Evolutionary conservation across 192 early-diverging fungal species (phyloP).

Genomic region (Coemansia sp.): DNA sequence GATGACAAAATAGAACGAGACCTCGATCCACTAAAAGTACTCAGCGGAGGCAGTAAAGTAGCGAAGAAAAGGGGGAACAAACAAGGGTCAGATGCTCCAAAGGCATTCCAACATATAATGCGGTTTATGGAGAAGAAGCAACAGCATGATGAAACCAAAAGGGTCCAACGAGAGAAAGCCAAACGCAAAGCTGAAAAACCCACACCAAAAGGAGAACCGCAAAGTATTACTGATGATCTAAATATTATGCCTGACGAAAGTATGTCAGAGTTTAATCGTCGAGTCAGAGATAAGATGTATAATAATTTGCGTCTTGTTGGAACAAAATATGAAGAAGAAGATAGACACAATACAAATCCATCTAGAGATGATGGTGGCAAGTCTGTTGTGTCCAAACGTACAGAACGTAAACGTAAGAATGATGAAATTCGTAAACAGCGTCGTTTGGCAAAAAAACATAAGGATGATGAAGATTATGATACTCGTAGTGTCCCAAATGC

Average conservation of each 20-base stretch:
- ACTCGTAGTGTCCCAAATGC: not conserved
- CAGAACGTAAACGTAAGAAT: constrained; percentile 30
- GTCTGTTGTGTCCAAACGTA: constrained; percentile 23
- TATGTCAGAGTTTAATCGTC: constrained; percentile 34
- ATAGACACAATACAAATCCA: constrained; percentile 10
- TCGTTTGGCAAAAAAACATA: constrained; percentile 28
- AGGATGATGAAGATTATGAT: constrained; percentile 8
- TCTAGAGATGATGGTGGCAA: constrained; percentile 30
- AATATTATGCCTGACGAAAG: constrained; percentile 42
- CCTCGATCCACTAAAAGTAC: constrained; percentile 33
- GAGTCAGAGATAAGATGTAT: constrained; percentile 39
- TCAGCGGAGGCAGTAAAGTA: constrained; percentile 41
- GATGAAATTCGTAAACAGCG: constrained; percentile 34
- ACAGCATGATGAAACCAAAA: constrained; percentile 6
- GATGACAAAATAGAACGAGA: constrained; percentile 33
- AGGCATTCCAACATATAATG: constrained; percentile 41
- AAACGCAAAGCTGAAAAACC: constrained; percentile 8
- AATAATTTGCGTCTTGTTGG: constrained; percentile 37
- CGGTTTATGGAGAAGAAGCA: constrained; percentile 33
- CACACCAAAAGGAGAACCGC: constrained; percentile 2
- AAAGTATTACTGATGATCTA: constrained; percentile 21
- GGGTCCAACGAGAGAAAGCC: constrained; percentile 23
- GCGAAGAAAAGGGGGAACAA: constrained; percentile 17
- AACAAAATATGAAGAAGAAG: constrained; percentile 3
- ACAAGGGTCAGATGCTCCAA: constrained; percentile 34